These are phyloP conservation scores for Blattamonas nauphoetae DNA, from an alignment of 78 protist genomes.

Conservation along the genomic window DNA sequence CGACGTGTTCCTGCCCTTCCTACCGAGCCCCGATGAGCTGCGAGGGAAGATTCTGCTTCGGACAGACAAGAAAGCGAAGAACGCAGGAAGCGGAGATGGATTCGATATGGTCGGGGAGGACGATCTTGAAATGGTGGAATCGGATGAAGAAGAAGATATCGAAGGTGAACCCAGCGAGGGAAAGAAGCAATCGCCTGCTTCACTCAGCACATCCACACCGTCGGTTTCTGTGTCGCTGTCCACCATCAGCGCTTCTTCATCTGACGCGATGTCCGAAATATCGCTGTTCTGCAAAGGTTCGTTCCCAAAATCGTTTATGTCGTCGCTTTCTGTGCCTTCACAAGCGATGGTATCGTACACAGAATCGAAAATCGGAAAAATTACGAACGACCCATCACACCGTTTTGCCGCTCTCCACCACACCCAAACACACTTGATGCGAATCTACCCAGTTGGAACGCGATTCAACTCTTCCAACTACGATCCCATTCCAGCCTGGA, in stretches of 20 bases:
- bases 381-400: neutral
- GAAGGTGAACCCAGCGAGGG: neutral
- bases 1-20: neutral
- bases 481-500: neutral
- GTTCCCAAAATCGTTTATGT: neutral
- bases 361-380: neutral
- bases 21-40: neutral
- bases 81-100: neutral
- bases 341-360: neutral
- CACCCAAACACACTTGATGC: neutral
- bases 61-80: neutral
- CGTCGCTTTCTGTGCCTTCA: neutral
- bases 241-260: no score
- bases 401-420: neutral
- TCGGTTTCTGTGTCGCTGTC: no score
- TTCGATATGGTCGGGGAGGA: no score
- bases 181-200: no score
- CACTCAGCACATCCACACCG: no score
- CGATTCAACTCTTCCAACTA: neutral
- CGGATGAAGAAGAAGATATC: slow-evolving; percentile 3
- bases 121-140: no score
- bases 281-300: neutral
- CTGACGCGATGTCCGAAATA: no score
- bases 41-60: neutral
- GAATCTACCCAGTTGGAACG: neutral